These are phyloP conservation scores for Zygosaccharomyces sapae DNA, from an alignment of 1,139 yeast genomes.

Conservation along the genomic window DNA sequence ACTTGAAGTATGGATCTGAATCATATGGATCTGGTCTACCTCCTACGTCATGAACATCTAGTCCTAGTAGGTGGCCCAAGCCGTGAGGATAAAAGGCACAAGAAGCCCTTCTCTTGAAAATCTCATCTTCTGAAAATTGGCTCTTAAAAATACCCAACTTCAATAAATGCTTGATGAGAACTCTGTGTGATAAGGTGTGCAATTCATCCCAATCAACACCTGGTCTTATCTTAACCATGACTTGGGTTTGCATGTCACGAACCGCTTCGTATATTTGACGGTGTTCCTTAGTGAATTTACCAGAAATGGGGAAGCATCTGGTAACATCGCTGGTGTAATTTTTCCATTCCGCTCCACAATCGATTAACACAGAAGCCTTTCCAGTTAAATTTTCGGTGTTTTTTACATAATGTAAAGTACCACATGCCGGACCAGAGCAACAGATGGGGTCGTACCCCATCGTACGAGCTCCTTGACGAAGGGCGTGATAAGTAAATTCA, in stretches of 20 bases:
- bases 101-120: constrained; percentile 64
- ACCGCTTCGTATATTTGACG: constrained; percentile 80
- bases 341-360: constrained; percentile 97
- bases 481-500: constrained; percentile 87
- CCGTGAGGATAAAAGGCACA: constrained; percentile 92
- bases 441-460: constrained; percentile 94
- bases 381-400: constrained; percentile 66
- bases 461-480: constrained; percentile 86
- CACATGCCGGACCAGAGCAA: constrained; percentile 88
- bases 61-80: constrained; percentile 84
- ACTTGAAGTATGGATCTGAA: constrained; percentile 65
- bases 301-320: constrained; percentile 87
- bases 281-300: constrained; percentile 86
- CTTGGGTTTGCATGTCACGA: constrained; percentile 69
- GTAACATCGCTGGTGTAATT: constrained; percentile 93
- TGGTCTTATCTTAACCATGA: constrained; percentile 68
- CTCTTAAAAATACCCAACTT: constrained; percentile 70
- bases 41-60: constrained; percentile 96
- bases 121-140: constrained; percentile 60
- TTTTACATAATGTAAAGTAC: constrained; percentile 83
- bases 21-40: constrained; percentile 84
- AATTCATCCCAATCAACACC: constrained; percentile 90
- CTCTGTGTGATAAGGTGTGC: constrained; percentile 73
- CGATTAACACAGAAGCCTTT: constrained; percentile 69
- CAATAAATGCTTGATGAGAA: constrained; percentile 67